Conservation (phyloP, 305 asterid genomes). For the Fraxinus albicans region DNA sequence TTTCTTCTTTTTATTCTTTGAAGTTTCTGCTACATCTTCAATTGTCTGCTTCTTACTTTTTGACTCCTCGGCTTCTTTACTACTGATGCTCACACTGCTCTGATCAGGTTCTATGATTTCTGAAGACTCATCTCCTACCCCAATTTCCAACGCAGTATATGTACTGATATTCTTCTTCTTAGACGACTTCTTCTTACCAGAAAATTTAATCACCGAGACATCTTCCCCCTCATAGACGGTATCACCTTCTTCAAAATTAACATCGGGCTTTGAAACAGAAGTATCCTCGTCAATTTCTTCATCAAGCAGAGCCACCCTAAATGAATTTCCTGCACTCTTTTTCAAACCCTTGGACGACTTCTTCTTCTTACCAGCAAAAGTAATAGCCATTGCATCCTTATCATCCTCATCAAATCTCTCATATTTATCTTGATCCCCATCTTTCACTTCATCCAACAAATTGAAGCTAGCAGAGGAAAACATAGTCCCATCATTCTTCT, state of each 20-base stretch:
- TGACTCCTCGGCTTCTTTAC: conserved; percentile 35
- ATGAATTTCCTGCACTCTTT: conserved; percentile 45
- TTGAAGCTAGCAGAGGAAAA: conserved; percentile 42
- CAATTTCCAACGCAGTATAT: conserved; percentile 34
- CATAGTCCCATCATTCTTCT: conserved; percentile 37
- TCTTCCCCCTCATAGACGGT: conserved; percentile 51
- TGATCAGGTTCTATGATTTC: conserved; percentile 37
- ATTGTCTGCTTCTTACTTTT: conserved; percentile 36
- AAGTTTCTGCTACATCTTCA: conserved; percentile 53
- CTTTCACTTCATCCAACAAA: conserved; percentile 42
- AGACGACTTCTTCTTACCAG: conserved; percentile 89
- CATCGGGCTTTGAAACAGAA: conserved; percentile 35
- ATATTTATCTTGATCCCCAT: conserved; percentile 29
- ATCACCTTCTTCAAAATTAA: conserved; percentile 42
- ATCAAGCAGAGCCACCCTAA: conserved; percentile 49
- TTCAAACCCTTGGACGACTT: conserved; percentile 45
- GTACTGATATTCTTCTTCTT: conserved; percentile 55
- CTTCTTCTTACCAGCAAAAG: conserved; percentile 56
- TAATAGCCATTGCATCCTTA: conserved; percentile 20
- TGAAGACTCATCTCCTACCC: conserved; percentile 29
- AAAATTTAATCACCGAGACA: conserved; percentile 42
- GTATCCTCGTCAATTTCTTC: conserved; percentile 50
- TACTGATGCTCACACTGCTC: conserved; percentile 18
- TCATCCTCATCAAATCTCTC: conserved; percentile 34
- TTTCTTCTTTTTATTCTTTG: conserved; percentile 71